These are phyloP conservation scores for Dissophora ornata DNA, from an alignment of 192 early-diverging fungal genomes.

Conservation along the genomic window DNA sequence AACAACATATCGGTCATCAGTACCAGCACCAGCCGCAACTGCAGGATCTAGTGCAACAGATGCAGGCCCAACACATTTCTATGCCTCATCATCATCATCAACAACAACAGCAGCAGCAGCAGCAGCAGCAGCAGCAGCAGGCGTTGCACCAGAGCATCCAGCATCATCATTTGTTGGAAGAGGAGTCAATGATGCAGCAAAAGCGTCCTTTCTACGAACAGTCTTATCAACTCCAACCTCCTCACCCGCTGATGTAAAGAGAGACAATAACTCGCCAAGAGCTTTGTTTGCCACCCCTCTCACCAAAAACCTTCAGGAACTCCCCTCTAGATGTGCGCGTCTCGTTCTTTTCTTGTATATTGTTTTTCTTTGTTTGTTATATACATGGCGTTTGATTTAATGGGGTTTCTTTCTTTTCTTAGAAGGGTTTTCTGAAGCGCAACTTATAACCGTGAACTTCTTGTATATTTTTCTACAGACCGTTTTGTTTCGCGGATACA, in stretches of 20 bases:
- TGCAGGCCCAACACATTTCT: slow-evolving; percentile 26
- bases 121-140: no score
- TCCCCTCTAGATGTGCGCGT: background rate
- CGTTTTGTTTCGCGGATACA: background rate
- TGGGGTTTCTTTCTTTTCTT: no score
- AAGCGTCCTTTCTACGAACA: slow-evolving; percentile 15
- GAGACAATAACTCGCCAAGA: no score
- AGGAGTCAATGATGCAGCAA: slow-evolving; percentile 3
- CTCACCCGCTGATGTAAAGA: slow-evolving; percentile 26
- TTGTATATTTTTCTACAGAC: background rate
- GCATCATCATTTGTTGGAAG: background rate
- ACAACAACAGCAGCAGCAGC: no score
- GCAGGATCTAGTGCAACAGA: slow-evolving; percentile 24
- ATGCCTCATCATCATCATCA: background rate
- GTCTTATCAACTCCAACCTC: slow-evolving; percentile 25
- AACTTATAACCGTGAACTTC: background rate
- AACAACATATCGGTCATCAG: background rate
- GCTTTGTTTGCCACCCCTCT: no score
- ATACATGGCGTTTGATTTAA: no score
- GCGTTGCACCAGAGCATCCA: no score
- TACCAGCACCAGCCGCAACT: slow-evolving; percentile 15
- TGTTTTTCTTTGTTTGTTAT: slow-evolving; percentile 1
- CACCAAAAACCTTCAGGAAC: background rate
- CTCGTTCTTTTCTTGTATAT: background rate
- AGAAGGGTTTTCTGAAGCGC: slow-evolving; percentile 1